Evolutionary conservation across 768 basidiomycete genomes (phyloP).

Genomic region (Piloderma croceum): DNA sequence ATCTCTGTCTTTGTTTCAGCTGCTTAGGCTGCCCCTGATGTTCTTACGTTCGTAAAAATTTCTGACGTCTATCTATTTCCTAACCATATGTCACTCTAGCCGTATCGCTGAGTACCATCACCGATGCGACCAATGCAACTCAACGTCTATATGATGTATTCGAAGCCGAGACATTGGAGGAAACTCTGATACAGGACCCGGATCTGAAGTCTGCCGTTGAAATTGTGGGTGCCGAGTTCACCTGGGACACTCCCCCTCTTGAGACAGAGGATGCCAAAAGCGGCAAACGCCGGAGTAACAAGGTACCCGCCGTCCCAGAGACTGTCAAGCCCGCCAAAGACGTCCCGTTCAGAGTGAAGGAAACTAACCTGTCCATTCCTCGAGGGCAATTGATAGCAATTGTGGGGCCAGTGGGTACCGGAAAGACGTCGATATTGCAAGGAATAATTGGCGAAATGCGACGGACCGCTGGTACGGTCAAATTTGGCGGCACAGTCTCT

Average conservation of each 20-base stretch:
- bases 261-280: slow-evolving; percentile 32
- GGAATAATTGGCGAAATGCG: slow-evolving; percentile 84
- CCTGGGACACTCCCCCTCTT: slow-evolving; percentile 78
- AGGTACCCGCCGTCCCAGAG: slow-evolving; percentile 13
- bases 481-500: slow-evolving; percentile 70
- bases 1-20: slow-evolving; percentile 78
- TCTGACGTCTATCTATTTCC: neutral
- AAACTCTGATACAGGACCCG: slow-evolving; percentile 49
- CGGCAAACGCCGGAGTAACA: neutral
- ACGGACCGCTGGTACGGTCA: slow-evolving; percentile 55
- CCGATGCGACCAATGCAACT: slow-evolving; percentile 81
- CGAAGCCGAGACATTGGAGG: slow-evolving; percentile 70
- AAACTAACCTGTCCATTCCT: slow-evolving; percentile 64
- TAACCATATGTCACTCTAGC: slow-evolving; percentile 33
- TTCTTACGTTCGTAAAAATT: slow-evolving; percentile 40
- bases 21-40: slow-evolving; percentile 80
- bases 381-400: slow-evolving; percentile 78
- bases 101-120: slow-evolving; percentile 66
- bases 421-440: slow-evolving; percentile 67
- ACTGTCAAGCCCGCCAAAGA: slow-evolving; percentile 34
- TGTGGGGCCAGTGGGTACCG: slow-evolving; percentile 75
- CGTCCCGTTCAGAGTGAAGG: slow-evolving; percentile 57
- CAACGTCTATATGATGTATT: slow-evolving; percentile 75
- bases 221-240: slow-evolving; percentile 67
- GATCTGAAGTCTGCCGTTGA: slow-evolving; percentile 58